A percentile compares a stretch with the other conserved stretches of the same genome.
phyloP scores from a whole-genome alignment of 805 yeast species.

The Saccharomycopsis javanensis region DNA sequence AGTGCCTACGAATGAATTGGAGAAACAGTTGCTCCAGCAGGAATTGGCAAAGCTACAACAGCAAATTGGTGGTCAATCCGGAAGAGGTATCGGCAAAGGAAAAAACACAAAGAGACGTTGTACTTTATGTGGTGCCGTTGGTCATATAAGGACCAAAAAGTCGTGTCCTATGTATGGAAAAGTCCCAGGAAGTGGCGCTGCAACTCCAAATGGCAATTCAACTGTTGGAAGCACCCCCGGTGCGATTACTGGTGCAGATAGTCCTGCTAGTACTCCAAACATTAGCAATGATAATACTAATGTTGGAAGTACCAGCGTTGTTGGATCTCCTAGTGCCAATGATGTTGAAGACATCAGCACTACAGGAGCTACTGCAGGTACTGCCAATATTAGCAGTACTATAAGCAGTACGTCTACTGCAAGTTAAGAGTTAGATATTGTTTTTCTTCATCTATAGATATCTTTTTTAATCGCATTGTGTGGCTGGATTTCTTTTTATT shows the following conservation, averaged over 20 bases:
- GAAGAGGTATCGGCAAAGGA: constrained; percentile 66
- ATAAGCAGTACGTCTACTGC: not conserved
- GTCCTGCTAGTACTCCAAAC: not conserved
- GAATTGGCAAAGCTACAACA: constrained; percentile 76
- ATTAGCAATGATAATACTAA: not conserved
- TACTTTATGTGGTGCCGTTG: constrained; percentile 90
- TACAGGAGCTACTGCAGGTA: not conserved
- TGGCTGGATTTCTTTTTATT: too few relatives aligned
- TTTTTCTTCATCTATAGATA: too few relatives aligned
- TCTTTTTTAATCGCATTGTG: too few relatives aligned
- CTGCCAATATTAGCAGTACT: not conserved
- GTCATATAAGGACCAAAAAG: constrained; percentile 82
- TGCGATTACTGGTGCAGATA: not conserved
- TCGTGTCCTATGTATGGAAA: constrained; percentile 82
- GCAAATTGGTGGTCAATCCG: constrained; percentile 31
- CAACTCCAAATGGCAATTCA: not conserved
- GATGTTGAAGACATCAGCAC: not conserved
- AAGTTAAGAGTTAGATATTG: not conserved
- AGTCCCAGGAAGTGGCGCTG: constrained; percentile 10
- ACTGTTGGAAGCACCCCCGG: not conserved
- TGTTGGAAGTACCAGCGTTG: not conserved
- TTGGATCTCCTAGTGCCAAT: not conserved
- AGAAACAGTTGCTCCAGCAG: constrained; percentile 70
- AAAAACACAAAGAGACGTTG: constrained; percentile 73
- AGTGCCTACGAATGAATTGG: constrained; percentile 73